Base-by-base conservation (phyloP, 164 flowering plant species). In the Aristolochia fimbriata region DNA sequence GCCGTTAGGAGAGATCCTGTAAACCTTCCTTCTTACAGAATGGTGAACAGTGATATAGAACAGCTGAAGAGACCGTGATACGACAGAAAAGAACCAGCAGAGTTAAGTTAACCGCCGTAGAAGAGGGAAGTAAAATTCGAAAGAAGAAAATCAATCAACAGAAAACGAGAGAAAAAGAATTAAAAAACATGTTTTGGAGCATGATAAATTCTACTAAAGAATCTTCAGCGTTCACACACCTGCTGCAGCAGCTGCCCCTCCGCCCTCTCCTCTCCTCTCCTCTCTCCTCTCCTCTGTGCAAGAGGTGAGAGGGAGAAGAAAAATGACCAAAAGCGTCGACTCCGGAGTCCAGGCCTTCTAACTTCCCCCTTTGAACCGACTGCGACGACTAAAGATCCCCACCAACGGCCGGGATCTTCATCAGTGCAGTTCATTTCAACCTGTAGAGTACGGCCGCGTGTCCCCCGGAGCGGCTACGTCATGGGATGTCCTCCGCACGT, bases 361-460 rank as follows among this genome's bases (percentile, higher is more conserved):
- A 56, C 59, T 56, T 56, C 59, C 43, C 43, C 6, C 59, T 56
- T 6, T 2, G 45, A 31, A 56, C 46, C 59, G 45, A 56, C 9
- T 37, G 15, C 30, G 59, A 56, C 45, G 59, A 27, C 20, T 43
- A 6, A 33, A 45, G 61, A 58, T 45, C 49, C 49, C 22, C 15
- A 46, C 50, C 50, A 49, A 58, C 61, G 61, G 50, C 49, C 61
- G 16, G 50, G 61, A 58, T 58, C 50, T 43, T 11, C 19, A 27
- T 15, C 15, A 15, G 15, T 12, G 10, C 22, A 21, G 19, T 58
- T 22, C 20, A 20, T 15, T 20, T 20, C 16, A 4, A 22, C 49
- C 61, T 4, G 51, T 43, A 15, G 30, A 8, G 13, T 16, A 16
- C 16, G 17, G 43, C 50, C 15, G 49, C 61, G 17, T 19, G 20